Evolutionary conservation across 371 early-diverging fungal genomes (phyloP), one percentile per base, ranked within the genome.

Genomic region (Fennellomyces sp.): DNA sequence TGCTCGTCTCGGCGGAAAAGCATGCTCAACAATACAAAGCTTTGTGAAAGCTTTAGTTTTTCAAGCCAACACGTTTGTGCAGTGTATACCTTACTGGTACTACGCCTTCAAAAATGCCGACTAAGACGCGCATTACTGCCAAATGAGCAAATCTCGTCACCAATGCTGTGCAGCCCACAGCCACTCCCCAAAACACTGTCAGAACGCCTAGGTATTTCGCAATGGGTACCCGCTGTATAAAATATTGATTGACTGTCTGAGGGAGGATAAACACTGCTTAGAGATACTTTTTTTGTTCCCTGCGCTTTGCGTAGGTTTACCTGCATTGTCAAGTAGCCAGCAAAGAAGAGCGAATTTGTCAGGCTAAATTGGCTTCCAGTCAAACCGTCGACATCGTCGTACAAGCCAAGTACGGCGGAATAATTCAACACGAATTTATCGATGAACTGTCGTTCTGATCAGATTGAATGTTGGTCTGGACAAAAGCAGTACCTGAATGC

Each of bases 91-190:
- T n/a, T n/a, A n/a, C n/a, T n/a, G n/a, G n/a, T n/a, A n/a, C n/a
- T n/a, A n/a, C n/a, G n/a, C 59, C 63, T 60, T 68, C 63, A 21
- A 58, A 56, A 38, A 68, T 47, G 26, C 68, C 76, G n/a, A 76
- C 62, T 10, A 68, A 50, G 39, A 71, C 61, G 28, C 71, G 58
- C 8, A 71, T 25, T n/a, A 53, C 65, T 19, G 60, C 59, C 15
- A 71, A 29, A 30, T 64, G 61, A 19, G 52, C 42, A 45, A 67
- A 71, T 11, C 58, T 58, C 10, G 29, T 58, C 1, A 29, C 65
- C 11, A 51, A 30, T n/a, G 61, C 26, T 17, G 63, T 67, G 11
- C 58, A 52, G 2, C 55, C 60, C 12, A 60, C 36, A 12, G 64
- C 42, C 2, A 55, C 12, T 21, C 71, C 71, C 71, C 71, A 71